Conservation (phyloP, 169 alveolate species). For the Plasmodium coatneyi region DNA sequence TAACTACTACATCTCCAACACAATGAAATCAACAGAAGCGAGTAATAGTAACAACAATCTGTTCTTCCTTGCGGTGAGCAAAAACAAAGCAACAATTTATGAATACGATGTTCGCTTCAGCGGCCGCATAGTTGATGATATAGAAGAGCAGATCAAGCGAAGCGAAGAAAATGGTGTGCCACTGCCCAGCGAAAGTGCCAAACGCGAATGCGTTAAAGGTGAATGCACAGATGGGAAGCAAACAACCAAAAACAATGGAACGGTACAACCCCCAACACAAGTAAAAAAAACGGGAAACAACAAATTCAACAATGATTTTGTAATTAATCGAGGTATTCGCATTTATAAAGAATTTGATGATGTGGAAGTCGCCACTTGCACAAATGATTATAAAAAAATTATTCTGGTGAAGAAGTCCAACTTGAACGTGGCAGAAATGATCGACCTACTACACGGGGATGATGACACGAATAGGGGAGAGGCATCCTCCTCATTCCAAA, state of each 20-base stretch:
- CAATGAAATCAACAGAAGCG: not conserved
- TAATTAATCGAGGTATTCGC: slow-evolving; percentile 38
- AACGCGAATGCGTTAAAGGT: not conserved
- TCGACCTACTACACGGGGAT: slow-evolving; percentile 8
- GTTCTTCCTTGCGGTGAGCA: slow-evolving; percentile 48
- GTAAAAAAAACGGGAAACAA: slow-evolving; percentile 9
- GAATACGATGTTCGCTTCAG: slow-evolving; percentile 43
- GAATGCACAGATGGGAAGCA: not conserved
- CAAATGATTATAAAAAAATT: slow-evolving; percentile 56
- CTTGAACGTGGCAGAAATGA: slow-evolving; percentile 50
- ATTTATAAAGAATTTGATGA: slow-evolving; percentile 39
- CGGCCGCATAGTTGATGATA: slow-evolving; percentile 32
- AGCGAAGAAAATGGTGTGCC: not conserved
- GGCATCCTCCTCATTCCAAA: not conserved
- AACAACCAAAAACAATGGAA: not conserved
- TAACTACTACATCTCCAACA: not conserved
- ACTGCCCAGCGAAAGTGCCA: not conserved
- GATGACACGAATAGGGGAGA: too few species aligned
- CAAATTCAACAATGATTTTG: slow-evolving; percentile 48
- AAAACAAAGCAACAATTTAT: slow-evolving; percentile 48
- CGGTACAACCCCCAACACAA: not conserved
- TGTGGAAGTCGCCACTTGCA: slow-evolving; percentile 61
- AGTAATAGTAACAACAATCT: slow-evolving; percentile 21
- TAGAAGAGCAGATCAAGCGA: slow-evolving; percentile 25
- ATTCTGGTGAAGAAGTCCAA: slow-evolving; percentile 32